These are phyloP conservation scores for Aspergillus oerlinghausenensis DNA, from an alignment of 2,329 filamentous ascomycete genomes.

Conservation along the genomic window DNA sequence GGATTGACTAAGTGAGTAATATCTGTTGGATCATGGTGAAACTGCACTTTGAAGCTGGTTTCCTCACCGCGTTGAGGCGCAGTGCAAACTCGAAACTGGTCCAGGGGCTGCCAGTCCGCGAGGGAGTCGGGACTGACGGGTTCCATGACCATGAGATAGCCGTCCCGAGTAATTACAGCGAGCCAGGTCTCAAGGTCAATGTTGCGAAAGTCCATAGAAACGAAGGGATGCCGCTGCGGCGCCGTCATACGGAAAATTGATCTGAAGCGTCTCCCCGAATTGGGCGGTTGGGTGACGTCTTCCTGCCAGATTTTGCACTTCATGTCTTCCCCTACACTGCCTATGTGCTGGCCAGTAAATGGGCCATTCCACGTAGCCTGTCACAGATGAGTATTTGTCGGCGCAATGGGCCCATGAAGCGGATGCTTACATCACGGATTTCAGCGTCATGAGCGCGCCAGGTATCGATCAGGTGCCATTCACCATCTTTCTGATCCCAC, in stretches of 20 bases:
- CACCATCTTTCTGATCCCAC: constrained; percentile 71
- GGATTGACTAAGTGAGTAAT: constrained; percentile 74
- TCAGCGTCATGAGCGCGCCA: constrained; percentile 90
- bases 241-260: constrained; percentile 58
- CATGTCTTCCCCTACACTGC: constrained; percentile 83
- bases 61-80: constrained; percentile 75
- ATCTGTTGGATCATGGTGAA: constrained; percentile 73
- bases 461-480: constrained; percentile 77
- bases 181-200: constrained; percentile 80
- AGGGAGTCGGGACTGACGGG: constrained; percentile 80
- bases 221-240: constrained; percentile 65
- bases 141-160: constrained; percentile 73
- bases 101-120: constrained; percentile 68
- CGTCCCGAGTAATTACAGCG: constrained; percentile 78
- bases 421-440: constrained; percentile 68
- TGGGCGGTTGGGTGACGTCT: constrained; percentile 71
- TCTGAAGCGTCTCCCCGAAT: constrained; percentile 75
- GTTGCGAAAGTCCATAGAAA: constrained; percentile 81
- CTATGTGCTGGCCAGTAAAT: constrained; percentile 81
- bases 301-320: constrained; percentile 91
- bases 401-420: neutral
- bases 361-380: constrained; percentile 92
- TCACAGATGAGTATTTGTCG: constrained; percentile 16
- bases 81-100: constrained; percentile 69
- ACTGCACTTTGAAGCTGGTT: constrained; percentile 77